Base-by-base conservation (phyloP, 345 rosid genomes). In the Eucalyptus tenuipes region DNA sequence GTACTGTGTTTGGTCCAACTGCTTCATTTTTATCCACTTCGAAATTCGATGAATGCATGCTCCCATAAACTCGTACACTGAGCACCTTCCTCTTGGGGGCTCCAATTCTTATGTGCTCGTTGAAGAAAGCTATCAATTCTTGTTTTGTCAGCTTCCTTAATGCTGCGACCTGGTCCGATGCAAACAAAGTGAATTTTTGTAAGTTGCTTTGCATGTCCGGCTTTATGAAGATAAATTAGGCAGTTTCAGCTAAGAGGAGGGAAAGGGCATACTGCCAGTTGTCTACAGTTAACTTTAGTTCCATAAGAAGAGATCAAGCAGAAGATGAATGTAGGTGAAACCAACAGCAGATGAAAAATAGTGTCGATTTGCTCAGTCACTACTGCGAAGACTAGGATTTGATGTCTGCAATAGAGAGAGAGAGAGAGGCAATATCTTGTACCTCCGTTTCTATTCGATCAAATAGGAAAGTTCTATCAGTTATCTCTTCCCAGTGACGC, bases 361-460 rank as follows among this genome's bases (percentile, higher is more conserved):
- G 44, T 71, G 81, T 71, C 2, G 50, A 82, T 29, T 17, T 49
- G 50, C 44, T 82, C 31, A 82, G 86, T 37, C 12, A 31, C 27
- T 80, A 80, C 47, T 80, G 27, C 12, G 85, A 61, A 61, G 68
- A 61, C 68, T 80, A 17, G 85, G 85, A 61, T 61, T 61, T 61
- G 68, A 29, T 61, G 68, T 48, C 71, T 57, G 68, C 49, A 55
- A 86, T 40, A 33, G 29, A 13, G 31, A 49, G 42, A 31, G 17
- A 45, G 45, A 50, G 31, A 40, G 68, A 61, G 68, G 68, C n/a
- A 61, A 61, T 61, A 79, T 87, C 20, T 24, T 86, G 40, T 90
- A 95, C 99, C 98, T 97, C 99, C 50, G 93, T 92, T 86, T 95
- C 94, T 88, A 59, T 90, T 88, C 99, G 92, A 91, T 94, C 96